phyloP scores from a whole-genome alignment of 2,329 filamentous ascomycete species.

The Ophiostoma sp. region DNA sequence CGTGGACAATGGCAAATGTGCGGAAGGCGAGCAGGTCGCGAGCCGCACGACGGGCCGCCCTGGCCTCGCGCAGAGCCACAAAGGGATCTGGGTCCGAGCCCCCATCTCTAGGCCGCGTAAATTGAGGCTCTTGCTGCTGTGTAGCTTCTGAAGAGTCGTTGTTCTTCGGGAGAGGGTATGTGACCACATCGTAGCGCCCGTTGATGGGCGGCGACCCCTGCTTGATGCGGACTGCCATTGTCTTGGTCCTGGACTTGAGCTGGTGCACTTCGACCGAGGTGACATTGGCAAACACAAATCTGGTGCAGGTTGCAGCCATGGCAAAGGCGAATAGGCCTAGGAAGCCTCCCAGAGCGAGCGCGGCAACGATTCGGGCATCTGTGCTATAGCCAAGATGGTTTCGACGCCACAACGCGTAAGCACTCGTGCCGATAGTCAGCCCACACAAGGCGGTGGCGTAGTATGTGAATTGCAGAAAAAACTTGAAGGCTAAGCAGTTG shows the following conservation, averaged over 20 bases:
- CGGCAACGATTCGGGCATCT: conserved; percentile 49
- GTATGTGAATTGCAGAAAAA: conserved; percentile 79
- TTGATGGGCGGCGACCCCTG: conserved; percentile 41
- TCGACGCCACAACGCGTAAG: conserved; percentile 38
- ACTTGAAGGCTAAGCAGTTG: conserved; percentile 65
- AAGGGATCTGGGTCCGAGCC: conserved; percentile 15
- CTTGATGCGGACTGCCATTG: conserved; percentile 69
- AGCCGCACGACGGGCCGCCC: conserved; percentile 26
- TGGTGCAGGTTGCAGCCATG: conserved; percentile 69
- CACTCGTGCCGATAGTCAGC: conserved; percentile 58
- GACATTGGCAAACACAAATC: conserved; percentile 65
- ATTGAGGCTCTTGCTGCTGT: background rate
- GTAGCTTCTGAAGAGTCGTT: conserved; percentile 11
- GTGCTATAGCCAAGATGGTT: conserved; percentile 46
- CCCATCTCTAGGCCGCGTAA: conserved; percentile 17
- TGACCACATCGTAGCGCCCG: conserved; percentile 45
- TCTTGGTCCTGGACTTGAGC: conserved; percentile 56
- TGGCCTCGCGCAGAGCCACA: conserved; percentile 8
- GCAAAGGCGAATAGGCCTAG: conserved; percentile 75
- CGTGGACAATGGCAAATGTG: conserved; percentile 74
- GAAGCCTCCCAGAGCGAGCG: conserved; percentile 60
- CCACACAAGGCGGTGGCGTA: conserved; percentile 66
- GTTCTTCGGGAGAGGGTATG: conserved; percentile 27
- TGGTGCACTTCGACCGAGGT: conserved; percentile 80
- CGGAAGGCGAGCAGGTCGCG: conserved; percentile 50